Evolutionary conservation across 768 basidiomycete species (phyloP), one percentile per base, ranked within the genome.

Genomic region (Pleurotus salmoneostramineus): DNA sequence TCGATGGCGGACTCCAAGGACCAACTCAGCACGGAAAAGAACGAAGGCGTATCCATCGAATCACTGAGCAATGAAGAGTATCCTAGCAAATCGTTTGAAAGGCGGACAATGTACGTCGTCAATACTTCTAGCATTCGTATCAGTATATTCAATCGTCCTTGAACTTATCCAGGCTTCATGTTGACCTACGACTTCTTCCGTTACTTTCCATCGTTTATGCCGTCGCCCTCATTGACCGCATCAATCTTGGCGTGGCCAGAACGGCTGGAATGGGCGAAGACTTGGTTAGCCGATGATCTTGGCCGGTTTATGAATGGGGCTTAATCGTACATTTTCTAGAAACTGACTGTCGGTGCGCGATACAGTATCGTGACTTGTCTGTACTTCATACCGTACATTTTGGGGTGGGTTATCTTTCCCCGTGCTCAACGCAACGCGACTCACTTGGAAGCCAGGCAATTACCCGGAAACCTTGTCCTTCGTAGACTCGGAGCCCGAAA

Each of bases 371-470:
- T 71, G 14, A 75, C 74, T 31, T 75, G 73, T 52, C 60, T 78
- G 10, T 78, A 77, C 52, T 79, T 78, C 59, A 69, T 77, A 5
- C 78, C 77, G 10, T 80, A 79, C 58, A 73, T 76, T 50, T 52
- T 79, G 5, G 63, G 79, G 78, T 78, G 35, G 37, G 74, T 65
- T 27, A 31, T 40, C 33, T 27, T 3, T 3, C 21, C 21, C 21
- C 3, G 21, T 27, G 21, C 3, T 27, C 21, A 27, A 3, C 21
- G 21, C 21, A 27, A 27, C 3, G 21, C 21, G 21, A 27, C 21
- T 27, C 21, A 27, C 21, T 27, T 27, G 21, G 21, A 27, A 27
- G 21, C 21, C 59, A 80, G 78, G 7, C 78, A 81, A 64, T 66
- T 81, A 35, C 79, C 79, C 10, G 76, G 76, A 35, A 80, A 75